Base-by-base conservation (phyloP, 306 rosid species). In the Arachis hypogaea region DNA sequence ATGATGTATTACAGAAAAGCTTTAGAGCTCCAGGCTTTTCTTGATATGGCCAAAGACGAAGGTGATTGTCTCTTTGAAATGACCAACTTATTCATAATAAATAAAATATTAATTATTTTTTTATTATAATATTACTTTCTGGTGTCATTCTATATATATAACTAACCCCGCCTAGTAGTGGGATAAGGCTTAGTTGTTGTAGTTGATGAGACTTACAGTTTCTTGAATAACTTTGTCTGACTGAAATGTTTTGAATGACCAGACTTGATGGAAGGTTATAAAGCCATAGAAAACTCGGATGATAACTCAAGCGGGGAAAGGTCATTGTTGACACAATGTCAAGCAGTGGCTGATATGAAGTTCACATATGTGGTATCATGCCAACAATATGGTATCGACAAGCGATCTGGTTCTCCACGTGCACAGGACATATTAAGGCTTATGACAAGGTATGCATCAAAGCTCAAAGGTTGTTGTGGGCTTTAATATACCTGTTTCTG, bases 1-100 rank as follows among this genome's bases (percentile, higher is more conserved):
- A 92, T 92, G 99, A 95, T 95, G 99, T 92, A 92, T 81, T 95
- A 88, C 69, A 90, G 99, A 64, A 88, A 86, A 83, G 99, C 99
- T 72, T 86, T 95, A 90, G 99, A 90, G 87, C 99, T 95, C 75
- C 98, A 95, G 72, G 89, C 98, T 76, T 92, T 95, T 75, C 99
- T 95, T 68, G 99, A 95, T 81, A 95, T 92, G 93, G 99, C 97
- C 55, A 74, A 89, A 83, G 89, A 90, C 77, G 90, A 86, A 52
- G 98, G 99, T 94, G 77, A 69, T 3, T 66, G 16, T 75, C 67
- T 49, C 64, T 54, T 75, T 49, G 68, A 65, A 41, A 63, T 59
- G 36, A 49, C 49, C 73, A 58, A 38, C 54, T 74, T 18, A 16
- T 72, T 18, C 12, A 69, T 50, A 50, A 2, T 50, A 11, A 10